phyloP scores from a whole-genome alignment of 2,329 filamentous ascomycete genomes.

The Ascochyta pisi region DNA sequence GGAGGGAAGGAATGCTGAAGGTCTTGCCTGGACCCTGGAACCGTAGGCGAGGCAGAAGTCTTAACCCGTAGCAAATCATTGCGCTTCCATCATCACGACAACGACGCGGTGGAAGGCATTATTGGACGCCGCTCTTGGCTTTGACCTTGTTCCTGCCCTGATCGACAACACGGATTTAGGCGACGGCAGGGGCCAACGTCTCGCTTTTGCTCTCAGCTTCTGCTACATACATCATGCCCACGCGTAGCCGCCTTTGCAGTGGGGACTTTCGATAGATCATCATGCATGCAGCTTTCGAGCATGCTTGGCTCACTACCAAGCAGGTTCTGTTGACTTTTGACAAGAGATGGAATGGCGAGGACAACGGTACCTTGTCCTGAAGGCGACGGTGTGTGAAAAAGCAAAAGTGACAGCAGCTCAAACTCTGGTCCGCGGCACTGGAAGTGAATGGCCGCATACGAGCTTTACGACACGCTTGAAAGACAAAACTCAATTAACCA shows the following conservation, averaged over 20 bases:
- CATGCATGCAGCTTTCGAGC: background rate
- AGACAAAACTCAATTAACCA: background rate
- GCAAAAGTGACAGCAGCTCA: constrained; percentile 7
- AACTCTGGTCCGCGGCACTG: background rate
- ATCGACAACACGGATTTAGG: constrained; percentile 2
- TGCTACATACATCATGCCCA: background rate
- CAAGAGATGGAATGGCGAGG: constrained; percentile 2
- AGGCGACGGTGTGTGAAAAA: constrained; percentile 1
- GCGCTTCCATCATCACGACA: constrained; percentile 1
- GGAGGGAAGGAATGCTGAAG: constrained; percentile 1
- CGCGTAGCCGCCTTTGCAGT: background rate
- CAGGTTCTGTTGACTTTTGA: background rate
- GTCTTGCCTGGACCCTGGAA: constrained; percentile 1
- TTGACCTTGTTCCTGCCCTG: constrained; percentile 3
- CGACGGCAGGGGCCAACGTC: constrained; percentile 2
- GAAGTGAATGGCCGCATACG: background rate
- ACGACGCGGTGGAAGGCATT: background rate
- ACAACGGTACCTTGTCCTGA: constrained; percentile 2
- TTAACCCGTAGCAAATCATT: constrained; percentile 1
- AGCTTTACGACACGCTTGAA: background rate
- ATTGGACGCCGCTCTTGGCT: constrained; percentile 1
- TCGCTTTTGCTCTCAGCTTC: constrained; percentile 4
- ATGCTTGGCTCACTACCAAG: background rate
- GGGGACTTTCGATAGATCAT: constrained; percentile 5
- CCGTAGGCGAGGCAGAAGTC: background rate